These are phyloP conservation scores for Cantharellus anzutake DNA, from an alignment of 768 basidiomycete species.

Conservation along the genomic window DNA sequence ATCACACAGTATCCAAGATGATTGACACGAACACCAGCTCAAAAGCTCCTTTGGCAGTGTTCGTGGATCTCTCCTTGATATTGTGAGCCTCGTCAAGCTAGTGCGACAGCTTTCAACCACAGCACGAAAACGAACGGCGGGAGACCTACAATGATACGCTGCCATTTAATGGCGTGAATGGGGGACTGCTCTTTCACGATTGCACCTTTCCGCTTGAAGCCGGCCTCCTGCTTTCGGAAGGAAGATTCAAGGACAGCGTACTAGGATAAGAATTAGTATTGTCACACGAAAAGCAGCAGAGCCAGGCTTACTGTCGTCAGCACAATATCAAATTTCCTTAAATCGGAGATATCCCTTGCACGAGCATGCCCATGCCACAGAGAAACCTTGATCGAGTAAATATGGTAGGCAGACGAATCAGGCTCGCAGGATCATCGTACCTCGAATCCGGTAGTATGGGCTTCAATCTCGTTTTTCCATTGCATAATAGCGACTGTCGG, in stretches of 20 bases:
- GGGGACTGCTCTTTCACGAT: slow-evolving; percentile 80
- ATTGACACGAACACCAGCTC: slow-evolving; percentile 31
- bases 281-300: neutral
- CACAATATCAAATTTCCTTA: slow-evolving; percentile 75
- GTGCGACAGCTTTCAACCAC: neutral
- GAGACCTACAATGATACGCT: slow-evolving; percentile 45
- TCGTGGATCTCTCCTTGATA: slow-evolving; percentile 88
- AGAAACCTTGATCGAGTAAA: slow-evolving; percentile 26
- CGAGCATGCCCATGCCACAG: slow-evolving; percentile 84
- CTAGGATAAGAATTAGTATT: slow-evolving; percentile 1
- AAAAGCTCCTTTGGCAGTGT: slow-evolving; percentile 95
- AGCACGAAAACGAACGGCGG: neutral
- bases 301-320: slow-evolving; percentile 22
- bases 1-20: neutral
- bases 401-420: too few relatives aligned
- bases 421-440: slow-evolving; percentile 3
- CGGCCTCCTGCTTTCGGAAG: slow-evolving; percentile 69
- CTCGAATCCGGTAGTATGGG: slow-evolving; percentile 68
- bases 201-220: slow-evolving; percentile 71
- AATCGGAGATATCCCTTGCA: slow-evolving; percentile 40
- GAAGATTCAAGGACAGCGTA: slow-evolving; percentile 24
- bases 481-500: slow-evolving; percentile 42
- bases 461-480: slow-evolving; percentile 85
- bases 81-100: slow-evolving; percentile 94
- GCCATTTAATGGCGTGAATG: slow-evolving; percentile 72